These are phyloP conservation scores for Malassezia nana DNA, from an alignment of 1,284 basidiomycete genomes.

Conservation along the genomic window DNA sequence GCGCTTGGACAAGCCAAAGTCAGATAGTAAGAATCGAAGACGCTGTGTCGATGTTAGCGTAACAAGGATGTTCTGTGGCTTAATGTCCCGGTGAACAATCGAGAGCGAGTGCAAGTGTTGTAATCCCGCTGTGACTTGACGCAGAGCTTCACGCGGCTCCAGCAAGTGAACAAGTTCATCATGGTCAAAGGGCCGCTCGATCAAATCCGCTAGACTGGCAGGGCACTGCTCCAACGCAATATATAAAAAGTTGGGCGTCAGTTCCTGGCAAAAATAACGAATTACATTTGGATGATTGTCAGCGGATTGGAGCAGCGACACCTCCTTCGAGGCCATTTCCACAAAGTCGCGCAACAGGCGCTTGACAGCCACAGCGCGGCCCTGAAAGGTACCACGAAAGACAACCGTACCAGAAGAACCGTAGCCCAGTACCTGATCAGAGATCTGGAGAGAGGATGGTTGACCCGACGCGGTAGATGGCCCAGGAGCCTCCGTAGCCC, in stretches of 20 bases:
- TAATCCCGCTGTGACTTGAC: conserved; percentile 76
- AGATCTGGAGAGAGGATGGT: conserved; percentile 19
- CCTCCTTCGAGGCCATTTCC: conserved; percentile 84
- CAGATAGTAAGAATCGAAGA: conserved; percentile 45
- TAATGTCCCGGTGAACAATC: conserved; percentile 95
- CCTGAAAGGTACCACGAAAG: conserved; percentile 83
- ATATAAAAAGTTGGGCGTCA: conserved; percentile 67
- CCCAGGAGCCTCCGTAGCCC: background rate
- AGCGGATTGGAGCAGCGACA: conserved; percentile 73
- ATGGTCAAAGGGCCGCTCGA: conserved; percentile 55
- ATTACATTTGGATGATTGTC: conserved; percentile 98
- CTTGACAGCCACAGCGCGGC: conserved; percentile 91
- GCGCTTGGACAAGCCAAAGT: conserved; percentile 46
- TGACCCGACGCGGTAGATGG: background rate
- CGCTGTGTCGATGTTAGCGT: conserved; percentile 25
- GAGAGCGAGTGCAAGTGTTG: conserved; percentile 86
- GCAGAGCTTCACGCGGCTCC: conserved; percentile 72
- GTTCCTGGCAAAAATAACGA: conserved; percentile 90
- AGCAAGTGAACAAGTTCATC: conserved; percentile 31
- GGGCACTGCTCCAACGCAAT: conserved; percentile 95
- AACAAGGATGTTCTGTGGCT: conserved; percentile 95
- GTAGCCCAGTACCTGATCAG: conserved; percentile 55
- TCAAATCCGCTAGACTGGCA: conserved; percentile 80
- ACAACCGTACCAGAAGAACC: conserved; percentile 96
- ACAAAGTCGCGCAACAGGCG: conserved; percentile 90